These are phyloP conservation scores for Limnomonas spitsbergensis DNA, from an alignment of 139 green algal species.

Conservation along the genomic window DNA sequence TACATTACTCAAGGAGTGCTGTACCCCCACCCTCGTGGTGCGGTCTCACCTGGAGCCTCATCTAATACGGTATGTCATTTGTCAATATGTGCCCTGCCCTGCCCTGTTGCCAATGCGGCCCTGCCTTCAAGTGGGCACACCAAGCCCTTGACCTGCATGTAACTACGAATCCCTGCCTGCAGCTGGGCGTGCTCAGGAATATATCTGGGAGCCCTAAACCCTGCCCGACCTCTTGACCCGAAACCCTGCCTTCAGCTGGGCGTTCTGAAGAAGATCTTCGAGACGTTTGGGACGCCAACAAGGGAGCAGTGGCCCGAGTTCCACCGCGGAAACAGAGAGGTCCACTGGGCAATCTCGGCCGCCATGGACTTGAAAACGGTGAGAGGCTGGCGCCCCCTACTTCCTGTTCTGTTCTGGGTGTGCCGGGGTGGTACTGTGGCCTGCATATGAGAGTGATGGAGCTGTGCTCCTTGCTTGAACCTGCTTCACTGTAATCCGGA, in stretches of 20 bases:
- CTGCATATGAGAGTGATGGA: neutral
- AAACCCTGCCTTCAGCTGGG: constrained; percentile 49
- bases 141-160: neutral
- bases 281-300: constrained; percentile 74
- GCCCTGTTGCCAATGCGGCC: too few species aligned
- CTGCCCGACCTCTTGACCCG: neutral
- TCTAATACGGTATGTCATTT: too few species aligned
- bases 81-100: too few species aligned
- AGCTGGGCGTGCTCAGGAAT: neutral
- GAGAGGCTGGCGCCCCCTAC: too few species aligned
- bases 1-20: too few species aligned
- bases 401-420: too few species aligned
- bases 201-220: neutral
- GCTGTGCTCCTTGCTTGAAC: neutral
- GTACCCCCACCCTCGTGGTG: too few species aligned
- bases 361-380: too few species aligned
- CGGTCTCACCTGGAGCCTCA: too few species aligned
- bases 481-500: neutral
- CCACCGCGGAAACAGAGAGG: constrained; percentile 61
- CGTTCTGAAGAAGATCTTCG: constrained; percentile 79
- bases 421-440: neutral
- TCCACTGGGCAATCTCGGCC: constrained; percentile 37
- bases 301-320: constrained; percentile 46
- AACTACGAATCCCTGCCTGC: neutral
- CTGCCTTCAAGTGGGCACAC: too few species aligned